These are phyloP conservation scores for Rhododendron kiyosumense DNA, from an alignment of 148 eudicot species.

Conservation along the genomic window DNA sequence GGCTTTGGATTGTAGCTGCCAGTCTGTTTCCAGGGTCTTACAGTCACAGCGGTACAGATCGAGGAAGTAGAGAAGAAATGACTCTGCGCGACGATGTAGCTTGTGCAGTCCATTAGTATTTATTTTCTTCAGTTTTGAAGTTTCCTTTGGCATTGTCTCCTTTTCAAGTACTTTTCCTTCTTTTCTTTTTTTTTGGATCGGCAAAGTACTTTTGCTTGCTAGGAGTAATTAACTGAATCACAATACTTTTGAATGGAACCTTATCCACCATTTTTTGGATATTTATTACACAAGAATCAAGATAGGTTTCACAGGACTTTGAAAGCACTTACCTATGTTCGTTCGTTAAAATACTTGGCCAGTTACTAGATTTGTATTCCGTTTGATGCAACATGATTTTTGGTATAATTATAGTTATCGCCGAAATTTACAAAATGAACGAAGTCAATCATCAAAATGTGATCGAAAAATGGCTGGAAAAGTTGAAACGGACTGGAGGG, in stretches of 20 bases:
- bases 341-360: neutral
- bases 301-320: neutral
- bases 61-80: neutral
- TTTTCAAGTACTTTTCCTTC: neutral
- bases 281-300: neutral
- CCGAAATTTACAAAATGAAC: no score
- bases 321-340: neutral
- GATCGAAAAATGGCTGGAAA: no score
- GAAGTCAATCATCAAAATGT: no score
- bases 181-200: neutral
- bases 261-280: neutral
- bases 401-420: no score
- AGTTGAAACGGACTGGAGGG: no score
- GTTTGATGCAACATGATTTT: neutral
- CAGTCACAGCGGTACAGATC: neutral
- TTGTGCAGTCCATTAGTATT: neutral
- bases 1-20: neutral
- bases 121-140: neutral
- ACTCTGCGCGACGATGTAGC: neutral
- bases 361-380: neutral
- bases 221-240: neutral
- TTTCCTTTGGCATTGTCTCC: neutral
- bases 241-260: neutral
- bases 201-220: neutral
- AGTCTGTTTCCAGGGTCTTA: neutral